phyloP scores from a whole-genome alignment of 352 stramenopile species.

The Achlya hypogyna region DNA sequence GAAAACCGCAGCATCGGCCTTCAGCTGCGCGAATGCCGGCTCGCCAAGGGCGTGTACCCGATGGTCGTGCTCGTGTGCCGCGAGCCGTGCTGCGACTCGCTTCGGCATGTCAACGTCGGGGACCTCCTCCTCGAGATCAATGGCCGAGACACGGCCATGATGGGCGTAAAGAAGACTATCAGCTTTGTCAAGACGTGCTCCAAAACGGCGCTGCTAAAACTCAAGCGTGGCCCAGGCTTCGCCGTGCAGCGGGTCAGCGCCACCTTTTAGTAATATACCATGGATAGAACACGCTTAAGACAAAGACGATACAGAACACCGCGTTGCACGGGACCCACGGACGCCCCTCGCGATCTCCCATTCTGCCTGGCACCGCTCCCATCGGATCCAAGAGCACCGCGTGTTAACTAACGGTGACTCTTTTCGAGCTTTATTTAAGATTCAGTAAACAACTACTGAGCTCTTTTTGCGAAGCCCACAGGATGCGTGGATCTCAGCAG shows the following conservation, averaged over 20 bases:
- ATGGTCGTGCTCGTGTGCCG: conserved; percentile 77
- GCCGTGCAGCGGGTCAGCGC: conserved; percentile 67
- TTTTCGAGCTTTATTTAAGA: no score
- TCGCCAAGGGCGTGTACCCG: conserved; percentile 68
- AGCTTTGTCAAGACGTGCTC: conserved; percentile 77
- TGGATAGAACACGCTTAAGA: not conserved
- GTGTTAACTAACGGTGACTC: no score
- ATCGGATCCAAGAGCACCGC: no score
- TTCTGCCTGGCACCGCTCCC: no score
- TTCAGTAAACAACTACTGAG: no score
- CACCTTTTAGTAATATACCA: conserved; percentile 1
- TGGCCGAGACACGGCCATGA: conserved; percentile 77
- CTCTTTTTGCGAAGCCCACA: no score
- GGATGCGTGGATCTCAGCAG: no score
- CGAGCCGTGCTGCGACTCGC: conserved; percentile 66
- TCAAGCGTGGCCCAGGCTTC: conserved; percentile 69
- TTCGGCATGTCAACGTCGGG: conserved; percentile 76
- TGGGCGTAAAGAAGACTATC: conserved; percentile 86
- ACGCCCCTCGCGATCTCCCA: no score
- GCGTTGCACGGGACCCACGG: not conserved
- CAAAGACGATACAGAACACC: not conserved
- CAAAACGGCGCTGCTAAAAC: conserved; percentile 81
- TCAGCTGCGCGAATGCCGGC: conserved; percentile 71
- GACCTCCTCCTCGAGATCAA: conserved; percentile 86
- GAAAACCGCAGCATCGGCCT: conserved; percentile 78